These are phyloP conservation scores for Aspergillus saccharolyticus DNA, from an alignment of 495 filamentous ascomycete genomes.

Conservation along the genomic window DNA sequence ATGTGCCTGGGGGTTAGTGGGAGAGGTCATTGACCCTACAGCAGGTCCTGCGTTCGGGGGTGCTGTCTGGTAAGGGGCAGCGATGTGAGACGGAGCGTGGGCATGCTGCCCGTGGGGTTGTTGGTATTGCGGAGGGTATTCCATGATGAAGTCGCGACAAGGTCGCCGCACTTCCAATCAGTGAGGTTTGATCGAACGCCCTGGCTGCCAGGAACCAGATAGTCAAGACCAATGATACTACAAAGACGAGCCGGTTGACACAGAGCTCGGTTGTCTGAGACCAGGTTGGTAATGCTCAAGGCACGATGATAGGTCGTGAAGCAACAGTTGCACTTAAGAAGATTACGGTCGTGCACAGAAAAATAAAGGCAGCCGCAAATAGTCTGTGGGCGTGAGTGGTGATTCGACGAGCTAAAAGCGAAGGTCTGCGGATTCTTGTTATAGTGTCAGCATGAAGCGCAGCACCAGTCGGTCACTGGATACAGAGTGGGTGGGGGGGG, in stretches of 20 bases:
- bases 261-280: constrained; percentile 8
- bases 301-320: constrained; percentile 22
- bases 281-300: constrained; percentile 6
- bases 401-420: constrained; percentile 40
- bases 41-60: constrained; percentile 42
- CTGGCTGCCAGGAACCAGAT: constrained; percentile 21
- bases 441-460: constrained; percentile 43
- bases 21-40: constrained; percentile 48
- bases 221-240: constrained; percentile 16
- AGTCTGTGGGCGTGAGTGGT: constrained; percentile 23
- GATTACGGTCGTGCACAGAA: constrained; percentile 27
- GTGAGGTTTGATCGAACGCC: constrained; percentile 21
- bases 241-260: constrained; percentile 15
- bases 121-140: constrained; percentile 53
- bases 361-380: constrained; percentile 24
- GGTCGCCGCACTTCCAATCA: constrained; percentile 28
- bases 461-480: constrained; percentile 44
- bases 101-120: constrained; percentile 52
- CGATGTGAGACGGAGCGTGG: constrained; percentile 47
- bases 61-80: constrained; percentile 43
- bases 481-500: constrained; percentile 27
- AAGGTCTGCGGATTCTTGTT: constrained; percentile 35
- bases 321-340: constrained; percentile 23
- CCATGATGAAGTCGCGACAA: constrained; percentile 40
- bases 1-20: constrained; percentile 47